A percentile compares a stretch with the other conserved stretches of the same genome.
Conservation (phyloP, 768 basidiomycete genomes). For the Podaxis sp. region DNA sequence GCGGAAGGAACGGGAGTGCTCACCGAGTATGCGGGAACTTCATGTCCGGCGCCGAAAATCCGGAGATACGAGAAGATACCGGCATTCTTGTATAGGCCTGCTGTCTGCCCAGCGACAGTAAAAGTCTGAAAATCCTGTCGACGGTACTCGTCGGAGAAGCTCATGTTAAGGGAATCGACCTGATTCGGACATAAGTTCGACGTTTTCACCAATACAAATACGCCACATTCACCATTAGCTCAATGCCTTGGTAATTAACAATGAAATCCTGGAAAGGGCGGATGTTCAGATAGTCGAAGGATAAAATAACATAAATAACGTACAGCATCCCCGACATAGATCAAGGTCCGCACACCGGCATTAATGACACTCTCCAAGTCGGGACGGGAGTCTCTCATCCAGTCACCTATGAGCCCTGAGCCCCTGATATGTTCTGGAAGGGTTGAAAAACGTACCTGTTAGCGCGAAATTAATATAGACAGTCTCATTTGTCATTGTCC, state of each 20-base stretch:
- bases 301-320: slow-evolving; percentile 15
- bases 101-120: slow-evolving; percentile 45
- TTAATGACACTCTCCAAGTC: slow-evolving; percentile 56
- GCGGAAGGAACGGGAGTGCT: background rate
- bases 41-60: slow-evolving; percentile 46
- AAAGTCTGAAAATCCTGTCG: slow-evolving; percentile 43
- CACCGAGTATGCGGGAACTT: slow-evolving; percentile 47
- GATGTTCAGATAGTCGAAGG: background rate
- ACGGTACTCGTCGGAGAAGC: slow-evolving; percentile 40
- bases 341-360: slow-evolving; percentile 50
- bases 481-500: slow-evolving; percentile 36
- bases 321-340: slow-evolving; percentile 59
- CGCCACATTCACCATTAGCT: slow-evolving; percentile 45
- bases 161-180: slow-evolving; percentile 40
- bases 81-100: slow-evolving; percentile 59
- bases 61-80: slow-evolving; percentile 57
- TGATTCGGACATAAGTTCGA: background rate
- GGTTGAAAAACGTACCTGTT: slow-evolving; percentile 1
- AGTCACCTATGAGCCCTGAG: slow-evolving; percentile 41
- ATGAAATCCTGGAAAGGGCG: slow-evolving; percentile 41
- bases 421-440: background rate
- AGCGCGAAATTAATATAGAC: slow-evolving; percentile 47
- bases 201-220: background rate
- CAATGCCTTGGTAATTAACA: slow-evolving; percentile 52
- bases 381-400: slow-evolving; percentile 52